Base-by-base conservation (phyloP, 2,329 filamentous ascomycete species). In the Fusarium nisikadoi region DNA sequence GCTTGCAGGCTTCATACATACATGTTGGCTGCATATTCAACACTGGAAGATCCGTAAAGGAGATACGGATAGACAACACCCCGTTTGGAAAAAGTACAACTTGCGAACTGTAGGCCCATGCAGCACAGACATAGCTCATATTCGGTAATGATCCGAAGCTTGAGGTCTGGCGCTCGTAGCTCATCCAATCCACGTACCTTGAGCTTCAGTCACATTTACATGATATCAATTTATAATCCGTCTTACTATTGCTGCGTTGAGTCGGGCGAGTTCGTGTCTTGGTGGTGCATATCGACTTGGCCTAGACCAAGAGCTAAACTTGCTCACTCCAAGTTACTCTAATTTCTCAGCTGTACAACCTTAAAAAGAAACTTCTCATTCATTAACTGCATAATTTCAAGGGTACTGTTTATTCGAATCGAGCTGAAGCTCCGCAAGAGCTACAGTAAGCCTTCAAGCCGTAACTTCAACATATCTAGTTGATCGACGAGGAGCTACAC, bases 141-240 rank as follows among this genome's bases (percentile, higher is more conserved):
- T 23, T 35, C 19, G 17, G 13, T 19, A 46, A 19, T 19, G n/a
- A 9, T 12, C 20, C 12, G n/a, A 56, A n/a, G 17, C 39, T n/a
- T 35, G 23, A 25, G 19, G 3, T 12, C 38, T n/a, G 17, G 16
- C 29, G 8, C 17, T 35, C 13, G n/a, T 27, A n/a, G 13, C n/a
- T 20, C n/a, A 6, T 47, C 53, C 39, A 56, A n/a, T 35, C 9
- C 17, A 3, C 29, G 6, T 3, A 13, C 14, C 13, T 13, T 12
- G 8, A 17, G 11, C 1, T 35, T 16, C 4, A 27, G 14, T 10
- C n/a, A 14, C 10, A 56, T 56, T 1, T 2, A 6, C 1, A n/a
- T 7, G 6, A 11, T 3, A 10, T 14, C 0, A 2, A 35, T 17
- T 23, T 1, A n/a, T 35, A 20, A 14, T n/a, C 1, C 3, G 3